Conservation (phyloP, 2,329 filamentous ascomycete genomes). For the Arthrobotrys conoides region DNA sequence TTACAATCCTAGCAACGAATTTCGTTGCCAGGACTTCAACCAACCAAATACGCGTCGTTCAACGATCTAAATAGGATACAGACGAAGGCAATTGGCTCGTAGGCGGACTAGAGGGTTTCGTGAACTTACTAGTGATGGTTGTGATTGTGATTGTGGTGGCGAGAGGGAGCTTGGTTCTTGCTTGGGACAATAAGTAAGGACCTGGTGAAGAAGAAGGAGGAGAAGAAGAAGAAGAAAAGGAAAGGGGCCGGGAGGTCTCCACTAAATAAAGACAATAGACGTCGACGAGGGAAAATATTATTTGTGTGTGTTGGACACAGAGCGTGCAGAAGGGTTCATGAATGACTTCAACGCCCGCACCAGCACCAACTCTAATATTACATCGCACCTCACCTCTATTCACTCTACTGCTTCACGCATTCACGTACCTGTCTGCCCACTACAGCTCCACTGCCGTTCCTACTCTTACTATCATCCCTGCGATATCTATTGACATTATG, state of each 20-base stretch:
- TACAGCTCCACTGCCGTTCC: background rate
- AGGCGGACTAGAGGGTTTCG: background rate
- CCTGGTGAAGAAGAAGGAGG: conserved; percentile 1
- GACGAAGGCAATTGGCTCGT: background rate
- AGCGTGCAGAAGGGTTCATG: background rate
- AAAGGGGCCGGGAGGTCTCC: background rate
- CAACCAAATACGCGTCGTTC: background rate
- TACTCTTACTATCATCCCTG: background rate
- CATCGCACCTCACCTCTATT: background rate
- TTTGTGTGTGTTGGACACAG: background rate
- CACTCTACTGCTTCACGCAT: background rate
- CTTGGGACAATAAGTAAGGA: background rate
- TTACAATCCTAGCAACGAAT: too few relatives aligned
- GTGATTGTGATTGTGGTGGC: background rate
- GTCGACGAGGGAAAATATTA: conserved; percentile 9
- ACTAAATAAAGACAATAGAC: background rate
- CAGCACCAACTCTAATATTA: too few relatives aligned
- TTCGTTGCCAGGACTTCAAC: too few relatives aligned
- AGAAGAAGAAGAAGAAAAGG: background rate
- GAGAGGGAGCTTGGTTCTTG: conserved; percentile 1
- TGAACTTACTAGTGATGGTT: background rate
- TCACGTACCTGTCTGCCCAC: background rate
- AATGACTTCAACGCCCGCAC: too few relatives aligned
- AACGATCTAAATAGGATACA: background rate
- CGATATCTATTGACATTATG: background rate